phyloP scores from a whole-genome alignment of 176 grass and related monocot genomes.

The Zoysia pacifica region DNA sequence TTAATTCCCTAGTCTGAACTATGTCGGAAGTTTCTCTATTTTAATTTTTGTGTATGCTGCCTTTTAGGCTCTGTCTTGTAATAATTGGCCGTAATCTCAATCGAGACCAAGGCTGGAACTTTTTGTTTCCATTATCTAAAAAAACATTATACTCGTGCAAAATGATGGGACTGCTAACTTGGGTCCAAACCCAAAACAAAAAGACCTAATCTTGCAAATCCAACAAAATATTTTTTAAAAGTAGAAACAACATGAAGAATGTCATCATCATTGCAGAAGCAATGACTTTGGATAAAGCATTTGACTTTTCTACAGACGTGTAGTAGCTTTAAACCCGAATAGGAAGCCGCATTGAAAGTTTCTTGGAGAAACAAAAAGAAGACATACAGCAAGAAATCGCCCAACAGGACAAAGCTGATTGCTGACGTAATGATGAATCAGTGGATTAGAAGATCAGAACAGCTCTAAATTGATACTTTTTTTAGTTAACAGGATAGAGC shows the following conservation, averaged over 20 bases:
- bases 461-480: background rate
- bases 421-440: background rate
- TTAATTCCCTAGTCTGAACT: too few species aligned
- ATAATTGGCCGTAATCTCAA: too few species aligned
- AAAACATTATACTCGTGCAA: slow-evolving; percentile 10
- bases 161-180: slow-evolving; percentile 20
- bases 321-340: slow-evolving; percentile 2
- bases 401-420: background rate
- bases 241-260: background rate
- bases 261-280: background rate
- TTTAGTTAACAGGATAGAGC: too few species aligned
- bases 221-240: background rate
- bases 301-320: background rate
- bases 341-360: background rate
- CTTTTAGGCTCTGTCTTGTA: too few species aligned
- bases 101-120: too few species aligned
- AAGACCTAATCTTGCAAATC: slow-evolving; percentile 4
- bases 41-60: too few species aligned
- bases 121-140: too few species aligned
- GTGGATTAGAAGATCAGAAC: background rate
- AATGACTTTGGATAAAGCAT: background rate
- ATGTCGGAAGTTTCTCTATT: too few species aligned
- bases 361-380: background rate
- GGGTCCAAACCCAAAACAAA: slow-evolving; percentile 18
- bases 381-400: background rate